phyloP scores from a whole-genome alignment of 179 eudicot genomes.

The Dionaea muscipula region DNA sequence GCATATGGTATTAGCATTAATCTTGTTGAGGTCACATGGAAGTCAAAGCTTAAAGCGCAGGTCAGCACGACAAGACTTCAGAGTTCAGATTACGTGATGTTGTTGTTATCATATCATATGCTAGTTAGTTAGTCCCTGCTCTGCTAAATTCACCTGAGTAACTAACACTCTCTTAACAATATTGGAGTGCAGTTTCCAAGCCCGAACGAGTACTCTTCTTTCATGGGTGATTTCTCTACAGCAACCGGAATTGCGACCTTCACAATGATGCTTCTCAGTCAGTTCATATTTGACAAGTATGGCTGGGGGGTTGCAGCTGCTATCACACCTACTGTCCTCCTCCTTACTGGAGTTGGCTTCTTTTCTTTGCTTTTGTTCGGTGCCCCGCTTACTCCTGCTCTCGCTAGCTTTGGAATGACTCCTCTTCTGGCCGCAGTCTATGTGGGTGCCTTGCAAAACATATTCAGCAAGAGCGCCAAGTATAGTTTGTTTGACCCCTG shows the following conservation, averaged over 20 bases:
- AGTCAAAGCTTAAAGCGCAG: constrained; percentile 99
- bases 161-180: no score
- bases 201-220: constrained; percentile 89
- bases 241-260: constrained; percentile 91
- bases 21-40: constrained; percentile 99
- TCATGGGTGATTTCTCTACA: constrained; percentile 99
- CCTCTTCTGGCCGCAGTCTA: constrained; percentile 96
- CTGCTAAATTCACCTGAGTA: no score
- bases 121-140: no score
- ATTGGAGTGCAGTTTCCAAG: constrained; percentile 93
- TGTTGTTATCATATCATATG: no score
- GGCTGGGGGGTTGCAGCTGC: constrained; percentile 95
- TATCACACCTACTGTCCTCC: constrained; percentile 92
- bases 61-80: constrained; percentile 30
- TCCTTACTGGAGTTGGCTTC: constrained; percentile 72
- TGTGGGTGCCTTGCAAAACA: constrained; percentile 95
- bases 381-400: constrained; percentile 48
- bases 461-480: constrained; percentile 97
- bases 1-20: constrained; percentile 96
- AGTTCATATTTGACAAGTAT: constrained; percentile 88
- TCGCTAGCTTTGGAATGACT: constrained; percentile 64
- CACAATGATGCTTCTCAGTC: constrained; percentile 88
- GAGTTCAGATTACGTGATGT: not conserved
- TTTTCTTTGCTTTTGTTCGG: constrained; percentile 88
- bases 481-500: constrained; percentile 98